phyloP scores from a whole-genome alignment of 106 monocot species.

The Narthecium ossifragum region DNA sequence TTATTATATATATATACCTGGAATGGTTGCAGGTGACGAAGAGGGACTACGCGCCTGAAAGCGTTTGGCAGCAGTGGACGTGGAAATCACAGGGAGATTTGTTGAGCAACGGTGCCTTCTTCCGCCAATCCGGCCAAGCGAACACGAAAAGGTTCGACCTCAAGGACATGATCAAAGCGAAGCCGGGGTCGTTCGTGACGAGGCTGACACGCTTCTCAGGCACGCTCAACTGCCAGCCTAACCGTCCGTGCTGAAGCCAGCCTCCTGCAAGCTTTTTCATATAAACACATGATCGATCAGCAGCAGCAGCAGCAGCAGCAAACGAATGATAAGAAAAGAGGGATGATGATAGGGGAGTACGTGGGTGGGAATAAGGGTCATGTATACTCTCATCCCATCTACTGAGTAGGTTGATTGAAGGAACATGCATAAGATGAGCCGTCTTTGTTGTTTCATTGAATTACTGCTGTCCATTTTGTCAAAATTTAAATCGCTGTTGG shows the following conservation, averaged over 20 bases:
- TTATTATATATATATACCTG: not conserved
- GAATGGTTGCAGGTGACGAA: constrained; percentile 25
- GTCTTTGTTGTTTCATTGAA: too few species aligned
- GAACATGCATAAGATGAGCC: too few species aligned
- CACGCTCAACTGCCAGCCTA: constrained; percentile 21
- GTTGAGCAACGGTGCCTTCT: constrained; percentile 49
- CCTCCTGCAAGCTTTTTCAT: too few species aligned
- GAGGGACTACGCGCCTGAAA: constrained; percentile 27
- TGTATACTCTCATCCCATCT: too few species aligned
- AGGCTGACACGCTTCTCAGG: constrained; percentile 38
- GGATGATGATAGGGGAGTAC: too few species aligned
- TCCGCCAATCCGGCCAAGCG: constrained; percentile 24
- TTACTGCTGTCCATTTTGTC: too few species aligned
- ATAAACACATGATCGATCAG: too few species aligned
- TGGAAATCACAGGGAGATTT: constrained; percentile 48
- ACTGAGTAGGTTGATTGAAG: too few species aligned
- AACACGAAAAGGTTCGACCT: not conserved
- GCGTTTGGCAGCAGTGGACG: constrained; percentile 37
- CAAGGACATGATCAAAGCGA: constrained; percentile 16
- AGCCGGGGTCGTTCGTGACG: constrained; percentile 23
- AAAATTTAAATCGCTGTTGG: too few species aligned
- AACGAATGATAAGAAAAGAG: too few species aligned
- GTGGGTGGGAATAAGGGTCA: too few species aligned
- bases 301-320: too few species aligned
- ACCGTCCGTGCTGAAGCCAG: constrained; percentile 31